These are phyloP conservation scores for Beverwykella pulmonaria DNA, from an alignment of 495 filamentous ascomycete genomes.

Conservation along the genomic window DNA sequence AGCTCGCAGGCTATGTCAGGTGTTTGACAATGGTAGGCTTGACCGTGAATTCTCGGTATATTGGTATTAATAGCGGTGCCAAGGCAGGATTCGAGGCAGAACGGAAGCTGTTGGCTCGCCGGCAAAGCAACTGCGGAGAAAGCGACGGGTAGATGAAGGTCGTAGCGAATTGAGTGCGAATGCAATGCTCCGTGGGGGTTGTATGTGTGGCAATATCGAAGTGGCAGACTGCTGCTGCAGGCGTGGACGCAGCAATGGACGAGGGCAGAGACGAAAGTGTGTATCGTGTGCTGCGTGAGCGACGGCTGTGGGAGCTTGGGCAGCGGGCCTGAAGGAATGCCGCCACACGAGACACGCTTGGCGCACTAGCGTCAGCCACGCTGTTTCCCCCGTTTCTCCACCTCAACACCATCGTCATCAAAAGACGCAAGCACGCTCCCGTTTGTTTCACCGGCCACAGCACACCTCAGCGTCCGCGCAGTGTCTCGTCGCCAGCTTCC, in stretches of 20 bases:
- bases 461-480: no score
- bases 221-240: background rate
- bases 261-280: background rate
- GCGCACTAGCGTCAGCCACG: background rate
- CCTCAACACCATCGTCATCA: background rate
- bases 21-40: background rate
- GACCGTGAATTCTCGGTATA: background rate
- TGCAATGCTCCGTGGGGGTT: background rate
- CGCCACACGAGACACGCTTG: background rate
- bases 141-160: background rate
- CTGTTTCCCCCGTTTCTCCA: background rate
- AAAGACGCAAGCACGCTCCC: background rate
- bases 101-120: background rate
- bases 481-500: no score
- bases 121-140: background rate
- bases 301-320: no score
- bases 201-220: background rate
- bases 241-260: background rate
- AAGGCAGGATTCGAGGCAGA: background rate
- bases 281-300: no score
- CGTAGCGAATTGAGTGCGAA: background rate
- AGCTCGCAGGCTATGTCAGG: conserved; percentile 3
- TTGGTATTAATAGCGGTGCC: background rate
- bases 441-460: background rate
- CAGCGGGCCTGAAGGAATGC: background rate